A percentile compares a stretch with the other conserved stretches of the same genome.
Conservation (phyloP, 2,329 filamentous ascomycete genomes). For the Aureobasidium sp. region DNA sequence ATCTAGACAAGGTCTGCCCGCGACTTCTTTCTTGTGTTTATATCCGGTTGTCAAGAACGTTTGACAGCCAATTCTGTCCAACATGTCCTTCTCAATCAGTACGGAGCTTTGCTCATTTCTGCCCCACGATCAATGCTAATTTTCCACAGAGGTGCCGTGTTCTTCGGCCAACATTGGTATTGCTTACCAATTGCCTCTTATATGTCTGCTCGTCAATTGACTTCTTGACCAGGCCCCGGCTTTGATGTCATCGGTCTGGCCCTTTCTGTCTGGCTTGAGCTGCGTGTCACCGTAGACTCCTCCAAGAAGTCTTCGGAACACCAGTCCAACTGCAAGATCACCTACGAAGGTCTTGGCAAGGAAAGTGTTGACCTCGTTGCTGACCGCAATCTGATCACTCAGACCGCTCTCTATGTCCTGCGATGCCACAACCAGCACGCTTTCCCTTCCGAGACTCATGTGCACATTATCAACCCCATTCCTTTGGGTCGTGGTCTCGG, state of each 20-base stretch:
- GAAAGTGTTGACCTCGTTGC: slow-evolving; percentile 77
- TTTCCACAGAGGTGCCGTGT: slow-evolving; percentile 59
- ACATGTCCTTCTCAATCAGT: slow-evolving; percentile 17
- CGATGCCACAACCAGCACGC: slow-evolving; percentile 80
- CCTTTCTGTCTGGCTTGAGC: slow-evolving; percentile 86
- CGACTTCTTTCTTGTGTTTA: not conserved
- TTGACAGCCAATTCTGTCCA: not conserved
- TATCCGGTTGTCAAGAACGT: not conserved
- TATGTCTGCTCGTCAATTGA: slow-evolving; percentile 9
- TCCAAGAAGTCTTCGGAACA: slow-evolving; percentile 44
- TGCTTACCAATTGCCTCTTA: slow-evolving; percentile 12
- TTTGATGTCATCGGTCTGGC: slow-evolving; percentile 98
- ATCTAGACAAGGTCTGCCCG: not conserved
- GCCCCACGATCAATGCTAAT: slow-evolving; percentile 7
- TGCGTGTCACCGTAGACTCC: slow-evolving; percentile 70
- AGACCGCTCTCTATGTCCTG: slow-evolving; percentile 88
- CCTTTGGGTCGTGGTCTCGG: slow-evolving; percentile 86
- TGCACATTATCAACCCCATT: slow-evolving; percentile 94
- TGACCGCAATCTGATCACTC: slow-evolving; percentile 84
- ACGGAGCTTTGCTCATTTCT: slow-evolving; percentile 2
- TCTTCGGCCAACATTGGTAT: slow-evolving; percentile 90
- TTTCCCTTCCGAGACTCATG: slow-evolving; percentile 79
- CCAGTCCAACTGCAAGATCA: slow-evolving; percentile 79
- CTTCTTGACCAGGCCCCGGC: slow-evolving; percentile 55
- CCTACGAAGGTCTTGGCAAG: slow-evolving; percentile 78